A percentile compares a stretch with the other conserved stretches of the same genome.
Conservation (phyloP, 352 stramenopile species). For the Phytophthora quininea region DNA sequence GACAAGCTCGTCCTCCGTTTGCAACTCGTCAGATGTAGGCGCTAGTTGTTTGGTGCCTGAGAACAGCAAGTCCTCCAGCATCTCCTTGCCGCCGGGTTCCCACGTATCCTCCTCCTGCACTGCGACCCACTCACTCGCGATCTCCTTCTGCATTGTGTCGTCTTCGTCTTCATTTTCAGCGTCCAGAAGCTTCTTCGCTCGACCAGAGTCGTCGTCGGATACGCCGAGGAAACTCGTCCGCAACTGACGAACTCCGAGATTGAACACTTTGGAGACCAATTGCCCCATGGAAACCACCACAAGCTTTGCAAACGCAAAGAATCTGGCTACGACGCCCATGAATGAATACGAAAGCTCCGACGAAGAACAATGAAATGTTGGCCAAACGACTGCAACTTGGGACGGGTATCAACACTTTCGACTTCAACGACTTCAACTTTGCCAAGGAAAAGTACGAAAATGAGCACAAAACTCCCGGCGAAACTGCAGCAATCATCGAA, state of each 20-base stretch:
- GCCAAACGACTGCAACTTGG: slow-evolving; percentile 2
- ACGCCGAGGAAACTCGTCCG: slow-evolving; percentile 9
- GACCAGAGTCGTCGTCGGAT: slow-evolving; percentile 20
- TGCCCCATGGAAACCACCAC: slow-evolving; percentile 18
- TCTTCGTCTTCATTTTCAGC: slow-evolving; percentile 15
- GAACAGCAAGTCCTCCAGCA: slow-evolving; percentile 21
- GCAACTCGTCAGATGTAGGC: slow-evolving; percentile 2
- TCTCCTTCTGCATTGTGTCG: slow-evolving; percentile 11
- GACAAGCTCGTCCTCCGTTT: slow-evolving; percentile 41
- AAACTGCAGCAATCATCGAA: not conserved
- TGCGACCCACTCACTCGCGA: slow-evolving; percentile 8
- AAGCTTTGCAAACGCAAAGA: slow-evolving; percentile 28
- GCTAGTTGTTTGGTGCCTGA: not conserved
- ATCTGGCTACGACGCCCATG: slow-evolving; percentile 38
- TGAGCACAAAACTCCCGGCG: not conserved
- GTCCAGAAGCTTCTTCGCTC: slow-evolving; percentile 16
- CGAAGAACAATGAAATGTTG: not conserved
- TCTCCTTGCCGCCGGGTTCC: slow-evolving; percentile 23
- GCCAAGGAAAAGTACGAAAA: slow-evolving; percentile 13
- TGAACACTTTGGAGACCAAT: slow-evolving; percentile 24
- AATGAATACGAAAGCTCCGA: not conserved
- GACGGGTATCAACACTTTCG: slow-evolving; percentile 14
- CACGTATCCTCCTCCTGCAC: slow-evolving; percentile 23
- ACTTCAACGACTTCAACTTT: slow-evolving; percentile 29
- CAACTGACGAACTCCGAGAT: slow-evolving; percentile 6